Evolutionary conservation across 2,329 filamentous ascomycete genomes (phyloP).

Genomic region (Mariannaea sp.): DNA sequence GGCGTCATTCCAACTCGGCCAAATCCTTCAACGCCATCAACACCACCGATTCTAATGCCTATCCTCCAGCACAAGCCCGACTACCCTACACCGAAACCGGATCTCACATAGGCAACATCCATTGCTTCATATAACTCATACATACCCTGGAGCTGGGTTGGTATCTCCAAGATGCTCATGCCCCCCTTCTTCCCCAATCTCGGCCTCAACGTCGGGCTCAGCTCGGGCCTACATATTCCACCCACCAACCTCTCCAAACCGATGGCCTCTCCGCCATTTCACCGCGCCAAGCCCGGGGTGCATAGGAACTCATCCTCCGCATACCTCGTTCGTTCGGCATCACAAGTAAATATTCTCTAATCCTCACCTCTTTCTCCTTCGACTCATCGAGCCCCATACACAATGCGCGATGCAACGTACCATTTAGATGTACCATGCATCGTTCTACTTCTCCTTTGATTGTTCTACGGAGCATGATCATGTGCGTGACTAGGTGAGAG

Average conservation of each 20-base stretch:
- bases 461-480: too few relatives aligned
- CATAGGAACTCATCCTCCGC: constrained; percentile 5
- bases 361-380: background rate
- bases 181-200: too few relatives aligned
- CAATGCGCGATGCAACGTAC: background rate
- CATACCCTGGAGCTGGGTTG: too few relatives aligned
- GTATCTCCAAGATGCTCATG: too few relatives aligned
- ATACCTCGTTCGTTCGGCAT: background rate
- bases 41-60: background rate
- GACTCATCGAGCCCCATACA: background rate
- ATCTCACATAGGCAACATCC: constrained; percentile 24
- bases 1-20: background rate
- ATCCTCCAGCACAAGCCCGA: background rate
- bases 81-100: background rate
- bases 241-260: constrained; percentile 18
- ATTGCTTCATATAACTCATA: too few relatives aligned
- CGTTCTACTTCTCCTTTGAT: background rate
- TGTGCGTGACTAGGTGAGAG: background rate
- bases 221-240: constrained; percentile 27
- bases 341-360: constrained; percentile 14
- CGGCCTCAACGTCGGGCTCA: constrained; percentile 31
- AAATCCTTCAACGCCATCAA: constrained; percentile 1
- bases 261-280: constrained; percentile 9
- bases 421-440: background rate
- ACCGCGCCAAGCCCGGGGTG: constrained; percentile 16